These are phyloP conservation scores for Galerina sulciceps DNA, from an alignment of 768 basidiomycete species.

Conservation along the genomic window DNA sequence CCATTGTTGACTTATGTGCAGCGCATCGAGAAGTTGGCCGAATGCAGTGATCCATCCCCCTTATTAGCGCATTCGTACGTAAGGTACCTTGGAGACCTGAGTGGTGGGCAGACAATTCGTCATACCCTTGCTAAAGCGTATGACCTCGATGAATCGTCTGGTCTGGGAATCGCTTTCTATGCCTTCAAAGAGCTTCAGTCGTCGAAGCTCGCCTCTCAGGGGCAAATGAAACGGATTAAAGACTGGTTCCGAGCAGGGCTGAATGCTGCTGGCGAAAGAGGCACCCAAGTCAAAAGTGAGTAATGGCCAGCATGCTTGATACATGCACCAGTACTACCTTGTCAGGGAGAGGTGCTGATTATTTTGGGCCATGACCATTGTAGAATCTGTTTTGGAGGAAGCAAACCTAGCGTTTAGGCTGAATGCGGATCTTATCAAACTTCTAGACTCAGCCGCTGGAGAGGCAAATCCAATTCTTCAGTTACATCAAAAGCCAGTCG, in stretches of 20 bases:
- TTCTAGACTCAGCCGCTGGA: constrained; percentile 28
- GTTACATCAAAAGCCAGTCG: constrained; percentile 4
- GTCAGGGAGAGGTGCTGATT: background rate
- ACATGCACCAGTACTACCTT: no score
- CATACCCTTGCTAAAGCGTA: constrained; percentile 70
- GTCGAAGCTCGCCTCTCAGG: constrained; percentile 47
- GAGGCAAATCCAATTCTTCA: constrained; percentile 4
- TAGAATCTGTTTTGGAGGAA: constrained; percentile 52
- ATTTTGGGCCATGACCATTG: background rate
- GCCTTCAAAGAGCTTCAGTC: constrained; percentile 63
- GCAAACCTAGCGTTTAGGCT: constrained; percentile 52
- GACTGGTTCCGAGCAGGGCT: constrained; percentile 68
- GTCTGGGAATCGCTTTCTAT: constrained; percentile 68
- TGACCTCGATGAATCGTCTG: constrained; percentile 53
- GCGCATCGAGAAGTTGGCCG: constrained; percentile 54
- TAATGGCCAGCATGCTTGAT: background rate
- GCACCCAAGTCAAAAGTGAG: constrained; percentile 46
- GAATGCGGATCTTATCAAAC: constrained; percentile 49
- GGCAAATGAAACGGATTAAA: constrained; percentile 76
- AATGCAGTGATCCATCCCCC: constrained; percentile 46
- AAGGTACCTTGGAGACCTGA: constrained; percentile 82
- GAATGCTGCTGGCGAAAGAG: constrained; percentile 50
- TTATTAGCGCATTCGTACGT: constrained; percentile 83
- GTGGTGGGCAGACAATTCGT: constrained; percentile 76
- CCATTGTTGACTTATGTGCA: constrained; percentile 55